Conservation (phyloP, 768 basidiomycete species). For the Kwoniella newhampshirensis region DNA sequence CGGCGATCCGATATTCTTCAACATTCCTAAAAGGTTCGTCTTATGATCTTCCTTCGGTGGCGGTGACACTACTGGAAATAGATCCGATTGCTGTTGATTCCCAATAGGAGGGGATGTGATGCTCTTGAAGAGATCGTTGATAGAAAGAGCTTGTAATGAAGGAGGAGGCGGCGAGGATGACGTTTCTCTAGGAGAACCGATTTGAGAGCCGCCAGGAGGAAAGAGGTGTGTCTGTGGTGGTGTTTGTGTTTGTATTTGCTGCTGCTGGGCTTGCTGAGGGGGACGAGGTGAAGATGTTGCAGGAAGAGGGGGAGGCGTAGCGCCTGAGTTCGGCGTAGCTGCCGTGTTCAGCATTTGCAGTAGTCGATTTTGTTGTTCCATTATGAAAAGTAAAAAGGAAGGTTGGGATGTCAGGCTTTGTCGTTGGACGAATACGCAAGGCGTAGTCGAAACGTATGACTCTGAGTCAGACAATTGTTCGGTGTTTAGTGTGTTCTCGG, state of each 20-base stretch:
- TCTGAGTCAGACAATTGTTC: neutral
- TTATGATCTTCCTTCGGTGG: slow-evolving; percentile 14
- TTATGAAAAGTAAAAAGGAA: slow-evolving; percentile 14
- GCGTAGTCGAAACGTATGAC: neutral
- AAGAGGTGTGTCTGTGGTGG: slow-evolving; percentile 1
- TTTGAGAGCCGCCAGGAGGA: neutral
- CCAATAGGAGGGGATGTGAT: slow-evolving; percentile 21
- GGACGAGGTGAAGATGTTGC: slow-evolving; percentile 1
- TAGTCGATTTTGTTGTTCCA: slow-evolving; percentile 29
- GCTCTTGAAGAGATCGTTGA: slow-evolving; percentile 36
- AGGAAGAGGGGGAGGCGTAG: slow-evolving; percentile 8
- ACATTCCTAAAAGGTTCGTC: slow-evolving; percentile 34
- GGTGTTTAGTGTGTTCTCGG: neutral
- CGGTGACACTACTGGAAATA: neutral
- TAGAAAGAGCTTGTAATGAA: slow-evolving; percentile 28
- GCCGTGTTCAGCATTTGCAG: slow-evolving; percentile 39
- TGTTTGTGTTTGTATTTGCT: neutral
- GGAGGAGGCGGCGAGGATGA: slow-evolving; percentile 31
- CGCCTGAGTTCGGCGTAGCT: too few relatives aligned
- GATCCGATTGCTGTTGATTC: too few relatives aligned
- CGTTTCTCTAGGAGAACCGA: slow-evolving; percentile 21
- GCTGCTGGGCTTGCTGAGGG: too few relatives aligned
- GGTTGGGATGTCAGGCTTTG: neutral
- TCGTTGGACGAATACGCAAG: neutral
- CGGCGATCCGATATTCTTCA: slow-evolving; percentile 21